Evolutionary conservation across 1,139 yeast genomes (phyloP), one percentile per base, ranked within the genome.

Genomic region (Magnusiomyces paraingens): DNA sequence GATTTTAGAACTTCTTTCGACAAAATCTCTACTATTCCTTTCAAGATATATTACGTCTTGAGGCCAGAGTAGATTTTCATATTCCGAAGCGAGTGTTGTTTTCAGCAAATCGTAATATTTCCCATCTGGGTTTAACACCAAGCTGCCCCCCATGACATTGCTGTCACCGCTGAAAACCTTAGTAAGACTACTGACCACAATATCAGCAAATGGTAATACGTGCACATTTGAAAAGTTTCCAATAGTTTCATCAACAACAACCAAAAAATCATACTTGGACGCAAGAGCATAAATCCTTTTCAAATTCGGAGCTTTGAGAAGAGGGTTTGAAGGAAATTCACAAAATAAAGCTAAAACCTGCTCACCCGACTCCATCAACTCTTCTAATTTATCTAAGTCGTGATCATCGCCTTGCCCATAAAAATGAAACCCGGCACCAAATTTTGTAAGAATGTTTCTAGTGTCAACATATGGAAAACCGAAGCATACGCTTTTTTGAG

Each of bases 391-490:
- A 47, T 77, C 80, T 62, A 93, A 73, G 1, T 94, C 84, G 12
- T 73, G 75, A 58, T 82, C 86, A 63, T 88, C 95, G 10, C 96
- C 97, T 58, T 80, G 73, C 0, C 97, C 97, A 59, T 83, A 81
- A 68, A 90, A 91, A 61, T 84, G 82, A 42, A 83, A 86, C 1
- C 76, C 76, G 5, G 95, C 90, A 17, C 98, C 98, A 77, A 91
- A 93, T 67, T 90, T 91, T 64, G 79, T 78, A 62, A 93, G 75
- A 57, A 93, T 84, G 63, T 88, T 89, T 56, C 89, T 74, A 0
- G 98, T 91, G 66, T 93, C 99, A 32, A 88, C 94, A 67, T 91
- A 93, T 4, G 98, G 96, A 70, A 91, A 90, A 0, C 99, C 98
- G 70, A 86, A 90, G 70, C 95, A 86, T 1, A 90, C 95, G 0